These are phyloP conservation scores for Micractinium conductrix DNA, from an alignment of 139 green algal genomes.

Conservation along the genomic window DNA sequence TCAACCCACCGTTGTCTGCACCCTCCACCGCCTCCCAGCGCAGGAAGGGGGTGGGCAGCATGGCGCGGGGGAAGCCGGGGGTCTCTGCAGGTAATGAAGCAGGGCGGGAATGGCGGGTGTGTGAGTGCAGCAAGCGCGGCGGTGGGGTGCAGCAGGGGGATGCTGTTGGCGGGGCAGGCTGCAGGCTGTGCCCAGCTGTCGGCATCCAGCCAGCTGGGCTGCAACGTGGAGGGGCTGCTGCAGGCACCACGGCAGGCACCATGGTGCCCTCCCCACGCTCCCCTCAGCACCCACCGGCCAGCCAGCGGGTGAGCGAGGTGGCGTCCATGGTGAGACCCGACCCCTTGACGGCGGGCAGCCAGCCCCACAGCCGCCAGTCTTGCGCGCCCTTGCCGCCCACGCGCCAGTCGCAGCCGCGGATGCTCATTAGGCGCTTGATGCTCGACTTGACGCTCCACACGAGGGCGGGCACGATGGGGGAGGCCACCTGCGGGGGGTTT, in stretches of 20 bases:
- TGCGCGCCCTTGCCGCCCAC: neutral
- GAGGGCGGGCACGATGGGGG: neutral
- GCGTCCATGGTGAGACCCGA: neutral
- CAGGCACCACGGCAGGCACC: neutral
- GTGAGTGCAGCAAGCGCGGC: no score
- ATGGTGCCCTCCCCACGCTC: neutral
- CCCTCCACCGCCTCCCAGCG: neutral
- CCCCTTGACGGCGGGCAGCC: neutral
- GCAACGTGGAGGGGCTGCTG: no score
- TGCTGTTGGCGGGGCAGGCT: neutral
- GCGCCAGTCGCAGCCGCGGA: neutral
- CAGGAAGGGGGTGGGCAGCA: neutral
- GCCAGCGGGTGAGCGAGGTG: neutral
- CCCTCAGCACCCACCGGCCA: neutral
- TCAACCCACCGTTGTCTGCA: neutral
- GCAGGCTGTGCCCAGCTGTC: no score
- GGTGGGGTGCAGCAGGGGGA: no score
- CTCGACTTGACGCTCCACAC: neutral
- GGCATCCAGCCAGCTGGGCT: no score
- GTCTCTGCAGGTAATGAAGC: conserved; percentile 1
- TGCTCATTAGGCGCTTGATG: neutral
- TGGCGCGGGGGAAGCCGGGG: neutral
- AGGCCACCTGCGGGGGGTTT: neutral
- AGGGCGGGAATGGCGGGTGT: no score
- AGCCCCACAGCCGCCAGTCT: conserved; percentile 13